Percentiles rank a stretch among this genome's conserved stretches.
These are phyloP conservation scores for Pichia sp. DNA, from an alignment of 1,139 yeast species.

Conservation along the genomic window DNA sequence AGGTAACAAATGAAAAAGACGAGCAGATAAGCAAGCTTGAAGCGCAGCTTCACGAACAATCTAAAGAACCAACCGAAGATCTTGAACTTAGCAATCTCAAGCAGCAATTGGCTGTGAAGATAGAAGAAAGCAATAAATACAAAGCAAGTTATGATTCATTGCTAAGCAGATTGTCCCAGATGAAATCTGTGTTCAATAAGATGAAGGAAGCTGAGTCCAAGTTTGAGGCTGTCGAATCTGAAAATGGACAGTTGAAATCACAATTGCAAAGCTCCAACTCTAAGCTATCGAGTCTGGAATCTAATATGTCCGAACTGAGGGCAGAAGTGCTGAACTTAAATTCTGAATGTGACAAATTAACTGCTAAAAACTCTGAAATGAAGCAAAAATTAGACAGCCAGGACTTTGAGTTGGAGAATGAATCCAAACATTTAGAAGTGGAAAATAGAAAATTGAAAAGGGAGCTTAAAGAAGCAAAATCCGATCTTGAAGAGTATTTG, in stretches of 20 bases:
- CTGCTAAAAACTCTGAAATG: conserved; percentile 44
- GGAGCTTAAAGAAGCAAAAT: conserved; percentile 38
- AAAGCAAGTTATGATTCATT: conserved; percentile 73
- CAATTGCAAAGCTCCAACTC: conserved; percentile 11
- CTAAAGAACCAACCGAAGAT: conserved; percentile 5
- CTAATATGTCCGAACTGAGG: conserved; percentile 36
- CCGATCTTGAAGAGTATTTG: conserved; percentile 45
- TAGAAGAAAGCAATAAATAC: conserved; percentile 59
- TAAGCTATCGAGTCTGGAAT: conserved; percentile 33
- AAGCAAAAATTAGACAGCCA: conserved; percentile 43
- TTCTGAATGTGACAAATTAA: conserved; percentile 62
- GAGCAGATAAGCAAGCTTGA: conserved; percentile 29
- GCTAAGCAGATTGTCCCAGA: conserved; percentile 68
- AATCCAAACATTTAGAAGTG: conserved; percentile 21
- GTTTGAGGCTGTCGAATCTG: conserved; percentile 48
- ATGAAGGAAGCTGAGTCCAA: conserved; percentile 76
- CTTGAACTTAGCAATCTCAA: conserved; percentile 23
- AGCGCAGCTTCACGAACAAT: conserved; percentile 11
- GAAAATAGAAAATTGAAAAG: conserved; percentile 32
- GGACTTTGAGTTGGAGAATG: conserved; percentile 22
- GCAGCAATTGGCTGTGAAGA: conserved; percentile 37
- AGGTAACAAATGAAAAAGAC: conserved; percentile 15
- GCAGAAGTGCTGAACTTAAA: conserved; percentile 55
- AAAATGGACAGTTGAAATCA: conserved; percentile 19
- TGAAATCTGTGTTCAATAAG: conserved; percentile 70